Evolutionary conservation across 108 stramenopile species (phyloP), one percentile per base, ranked within the genome.

Genomic region (Nitzschia putrida): DNA sequence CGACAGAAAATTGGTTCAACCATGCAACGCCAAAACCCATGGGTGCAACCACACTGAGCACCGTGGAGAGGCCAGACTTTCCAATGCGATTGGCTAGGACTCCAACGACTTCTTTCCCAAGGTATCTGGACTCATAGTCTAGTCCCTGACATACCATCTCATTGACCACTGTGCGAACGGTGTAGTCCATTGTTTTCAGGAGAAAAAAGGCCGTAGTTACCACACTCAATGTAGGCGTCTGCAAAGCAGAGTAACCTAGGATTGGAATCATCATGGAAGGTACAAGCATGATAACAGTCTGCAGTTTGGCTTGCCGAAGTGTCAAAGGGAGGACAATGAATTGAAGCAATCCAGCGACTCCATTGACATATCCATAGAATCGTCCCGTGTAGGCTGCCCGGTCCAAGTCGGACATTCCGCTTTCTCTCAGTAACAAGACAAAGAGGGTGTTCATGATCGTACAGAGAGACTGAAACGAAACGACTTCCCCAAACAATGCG

Each of bases 81-180:
- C 92, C 94, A 69, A 92, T 88, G 26, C 94, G 82, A 74, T 87
- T 89, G 0, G 87, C 94, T 73, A 95, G 89, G 21, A 95, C 91
- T 37, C 89, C 90, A 59, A 92, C 86, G 0, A 95, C 80, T 80
- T 95, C 94, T 59, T 95, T 95, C 16, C 90, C 93, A 57, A 85
- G 34, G 58, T 79, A 89, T 37, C 81, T 78, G 57, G 53, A 84
- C 53, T 94, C 90, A 76, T 87, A 94, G 61, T 90, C 87, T 39
- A 93, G 68, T 41, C 89, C 87, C 55, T 90, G 88, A 52, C 88
- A 93, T 8, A 85, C 80, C 76, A 90, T 78, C 69, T 87, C 86
- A 57, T 84, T 87, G 53, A 88, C 85, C 23, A 93, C 77, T 52
- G 76, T 83, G 0, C 92, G 89, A 0, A 93, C 39, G 34, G 84